phyloP scores from a whole-genome alignment of 768 basidiomycete genomes.

The Piloderma croceum region DNA sequence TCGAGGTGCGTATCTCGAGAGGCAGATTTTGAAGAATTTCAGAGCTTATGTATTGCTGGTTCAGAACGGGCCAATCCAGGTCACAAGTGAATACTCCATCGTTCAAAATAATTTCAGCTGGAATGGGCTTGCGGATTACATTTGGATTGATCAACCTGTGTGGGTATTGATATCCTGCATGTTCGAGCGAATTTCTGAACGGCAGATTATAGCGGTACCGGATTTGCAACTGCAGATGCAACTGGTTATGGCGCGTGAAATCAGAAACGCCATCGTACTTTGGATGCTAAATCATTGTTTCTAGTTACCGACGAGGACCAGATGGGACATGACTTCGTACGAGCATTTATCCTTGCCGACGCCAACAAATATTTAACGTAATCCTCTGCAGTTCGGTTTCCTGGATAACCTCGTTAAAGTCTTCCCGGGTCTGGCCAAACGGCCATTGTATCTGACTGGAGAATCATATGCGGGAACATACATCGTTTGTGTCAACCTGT shows the following conservation, averaged over 20 bases:
- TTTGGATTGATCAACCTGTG: constrained; percentile 75
- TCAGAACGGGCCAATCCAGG: constrained; percentile 66
- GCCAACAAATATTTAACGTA: constrained; percentile 2
- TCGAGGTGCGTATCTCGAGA: constrained; percentile 59
- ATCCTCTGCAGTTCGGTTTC: constrained; percentile 57
- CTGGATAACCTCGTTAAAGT: constrained; percentile 66
- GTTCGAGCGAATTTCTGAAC: constrained; percentile 4
- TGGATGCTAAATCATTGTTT: constrained; percentile 2
- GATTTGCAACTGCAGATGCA: constrained; percentile 60
- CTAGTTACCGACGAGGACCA: constrained; percentile 59
- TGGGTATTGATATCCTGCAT: constrained; percentile 15
- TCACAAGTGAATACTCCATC: constrained; percentile 46
- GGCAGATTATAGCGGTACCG: constrained; percentile 41
- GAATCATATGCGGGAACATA: constrained; percentile 75
- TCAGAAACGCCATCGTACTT: neutral
- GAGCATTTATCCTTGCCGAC: constrained; percentile 17
- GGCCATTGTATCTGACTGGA: constrained; percentile 64
- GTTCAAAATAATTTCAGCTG: constrained; percentile 52
- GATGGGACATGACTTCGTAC: constrained; percentile 48
- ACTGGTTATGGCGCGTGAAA: constrained; percentile 48
- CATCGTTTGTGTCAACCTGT: constrained; percentile 39
- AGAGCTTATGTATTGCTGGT: too few relatives aligned
- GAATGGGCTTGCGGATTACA: constrained; percentile 55
- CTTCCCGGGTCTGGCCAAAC: constrained; percentile 60
- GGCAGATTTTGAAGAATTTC: neutral